Conservation (phyloP, 176 grass and related monocot genomes). For the Calamus simplicifolius region DNA sequence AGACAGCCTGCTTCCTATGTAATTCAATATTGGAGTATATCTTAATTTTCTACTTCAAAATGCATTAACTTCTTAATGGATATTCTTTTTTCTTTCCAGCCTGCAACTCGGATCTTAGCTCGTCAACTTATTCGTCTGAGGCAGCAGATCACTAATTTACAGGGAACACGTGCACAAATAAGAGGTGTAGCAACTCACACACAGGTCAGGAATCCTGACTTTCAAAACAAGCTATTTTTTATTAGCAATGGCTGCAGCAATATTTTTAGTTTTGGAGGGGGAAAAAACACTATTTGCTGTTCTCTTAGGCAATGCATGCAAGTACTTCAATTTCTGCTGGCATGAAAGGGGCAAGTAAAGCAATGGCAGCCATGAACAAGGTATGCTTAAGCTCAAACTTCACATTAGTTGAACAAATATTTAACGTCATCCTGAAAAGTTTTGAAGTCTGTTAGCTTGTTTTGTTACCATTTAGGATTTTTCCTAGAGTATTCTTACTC, state of each 20-base stretch:
- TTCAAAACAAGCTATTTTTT: too few species aligned
- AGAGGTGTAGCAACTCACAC: conserved; percentile 97
- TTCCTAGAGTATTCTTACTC: too few species aligned
- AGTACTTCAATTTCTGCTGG: conserved; percentile 98
- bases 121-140: conserved; percentile 85
- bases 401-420: neutral
- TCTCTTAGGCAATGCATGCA: conserved; percentile 75
- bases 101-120: conserved; percentile 94
- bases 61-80: too few species aligned
- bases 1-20: too few species aligned
- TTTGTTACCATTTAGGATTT: too few species aligned
- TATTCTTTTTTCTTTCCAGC: conserved; percentile 26
- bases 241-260: too few species aligned
- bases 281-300: conserved; percentile 8
- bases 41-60: too few species aligned
- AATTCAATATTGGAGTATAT: too few species aligned
- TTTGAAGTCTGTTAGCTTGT: too few species aligned
- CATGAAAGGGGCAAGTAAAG: conserved; percentile 99
- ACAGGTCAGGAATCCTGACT: conserved; percentile 33
- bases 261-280: too few species aligned
- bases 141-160: conserved; percentile 94
- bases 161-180: conserved; percentile 92
- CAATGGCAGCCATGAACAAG: conserved; percentile 99
- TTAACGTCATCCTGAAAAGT: neutral
- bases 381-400: conserved; percentile 33